Evolutionary conservation across 208 protist species (phyloP), one percentile per base, ranked within the genome.

Genomic region (Acanthamoeba comandoni): DNA sequence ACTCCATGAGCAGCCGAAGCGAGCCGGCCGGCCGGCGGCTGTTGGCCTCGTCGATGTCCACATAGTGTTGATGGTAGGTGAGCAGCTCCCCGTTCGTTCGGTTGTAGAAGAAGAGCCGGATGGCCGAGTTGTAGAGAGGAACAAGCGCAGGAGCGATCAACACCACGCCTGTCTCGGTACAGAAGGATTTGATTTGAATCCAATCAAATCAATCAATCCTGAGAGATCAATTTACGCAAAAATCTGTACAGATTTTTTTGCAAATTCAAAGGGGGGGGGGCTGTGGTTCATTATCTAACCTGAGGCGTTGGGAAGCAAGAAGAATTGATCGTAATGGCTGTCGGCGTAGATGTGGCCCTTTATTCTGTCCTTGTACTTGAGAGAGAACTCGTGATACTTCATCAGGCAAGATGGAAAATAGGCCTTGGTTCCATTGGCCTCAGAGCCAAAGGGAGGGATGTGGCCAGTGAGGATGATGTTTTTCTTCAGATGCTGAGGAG

Each of bases 61-160:
- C 31, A 13, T 67, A 67, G 60, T 67, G 60, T 26, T 67, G 60
- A n/a, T 26, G 31, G 60, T 67, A 67, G 60, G 24, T 67, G 24
- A 67, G 9, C 0, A 67, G 3, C 5, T 67, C 60, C 24, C 60
- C 60, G 24, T n/a, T 67, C 60, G 24, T 67, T 26, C 60, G 24
- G 60, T 67, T 26, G 60, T 67, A 67, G 24, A 26, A 67, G 60
- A 67, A 67, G 24, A 67, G 24, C 31, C 60, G 60, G 13, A 67
- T 67, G 11, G 24, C 60, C 3, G 60, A 9, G 13, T 67, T 67
- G 60, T 35, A 67, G 60, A 67, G 60, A 9, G 60, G 60, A n/a
- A 67, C 60, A n/a, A 67, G 24, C 60, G 60, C 60, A n/a, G 60
- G 60, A 13, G 24, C 31, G 60, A 67, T 26, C 24, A 67, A 26